phyloP scores from a whole-genome alignment of 768 basidiomycete species.

The Xanthoconium purpureum region DNA sequence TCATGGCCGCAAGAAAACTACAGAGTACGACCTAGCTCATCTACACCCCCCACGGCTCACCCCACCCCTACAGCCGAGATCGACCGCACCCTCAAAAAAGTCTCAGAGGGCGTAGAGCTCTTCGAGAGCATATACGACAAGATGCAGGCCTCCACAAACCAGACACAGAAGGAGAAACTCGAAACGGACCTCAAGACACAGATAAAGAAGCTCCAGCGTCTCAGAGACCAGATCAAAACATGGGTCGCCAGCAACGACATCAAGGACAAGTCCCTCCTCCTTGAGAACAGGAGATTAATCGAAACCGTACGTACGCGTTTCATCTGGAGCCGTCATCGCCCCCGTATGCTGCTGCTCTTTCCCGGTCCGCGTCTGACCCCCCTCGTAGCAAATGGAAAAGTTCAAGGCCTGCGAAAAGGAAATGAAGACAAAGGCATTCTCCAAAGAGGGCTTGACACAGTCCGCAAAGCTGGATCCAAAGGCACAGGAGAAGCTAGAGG shows the following conservation, averaged over 20 bases:
- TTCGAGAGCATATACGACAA: constrained; percentile 97
- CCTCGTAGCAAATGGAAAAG: constrained; percentile 97
- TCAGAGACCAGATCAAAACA: constrained; percentile 87
- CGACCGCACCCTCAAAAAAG: constrained; percentile 97
- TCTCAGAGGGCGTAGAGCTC: constrained; percentile 90
- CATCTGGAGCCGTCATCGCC: neutral
- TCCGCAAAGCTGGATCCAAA: constrained; percentile 94
- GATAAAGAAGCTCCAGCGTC: constrained; percentile 90
- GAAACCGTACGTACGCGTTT: constrained; percentile 73
- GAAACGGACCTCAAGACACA: constrained; percentile 96
- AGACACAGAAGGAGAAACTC: constrained; percentile 98
- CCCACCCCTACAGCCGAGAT: constrained; percentile 76
- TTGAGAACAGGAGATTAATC: constrained; percentile 94
- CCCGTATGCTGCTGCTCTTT: constrained; percentile 13
- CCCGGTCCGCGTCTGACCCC: neutral
- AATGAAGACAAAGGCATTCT: constrained; percentile 99
- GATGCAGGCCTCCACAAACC: constrained; percentile 93
- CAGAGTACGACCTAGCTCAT: constrained; percentile 53
- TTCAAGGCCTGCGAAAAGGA: constrained; percentile 99
- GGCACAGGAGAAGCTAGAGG: constrained; percentile 93
- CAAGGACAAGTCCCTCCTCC: constrained; percentile 91
- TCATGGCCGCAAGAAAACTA: constrained; percentile 88
- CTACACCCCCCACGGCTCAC: neutral
- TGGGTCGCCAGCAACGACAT: constrained; percentile 98
- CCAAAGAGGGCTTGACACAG: constrained; percentile 95